Conservation (phyloP, 2,329 filamentous ascomycete genomes). For the Apiospora kogelbergensis region DNA sequence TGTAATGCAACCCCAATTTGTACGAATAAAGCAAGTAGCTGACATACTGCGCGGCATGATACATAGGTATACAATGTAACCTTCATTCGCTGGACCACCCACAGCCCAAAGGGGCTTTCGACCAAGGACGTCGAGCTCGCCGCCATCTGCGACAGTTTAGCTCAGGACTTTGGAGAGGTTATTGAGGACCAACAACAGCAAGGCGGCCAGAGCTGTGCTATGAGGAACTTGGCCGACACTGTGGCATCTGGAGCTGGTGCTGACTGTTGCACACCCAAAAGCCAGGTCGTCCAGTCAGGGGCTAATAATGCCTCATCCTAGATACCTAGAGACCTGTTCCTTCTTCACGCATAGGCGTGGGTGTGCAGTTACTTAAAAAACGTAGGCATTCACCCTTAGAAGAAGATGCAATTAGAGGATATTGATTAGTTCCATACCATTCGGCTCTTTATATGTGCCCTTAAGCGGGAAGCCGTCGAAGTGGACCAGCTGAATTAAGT, state of each 20-base stretch:
- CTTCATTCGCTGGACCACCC: slow-evolving; percentile 73
- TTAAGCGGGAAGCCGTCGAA: no score
- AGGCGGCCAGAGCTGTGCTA: slow-evolving; percentile 27
- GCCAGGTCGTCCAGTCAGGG: not conserved
- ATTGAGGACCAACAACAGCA: slow-evolving; percentile 24
- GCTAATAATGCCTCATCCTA: not conserved
- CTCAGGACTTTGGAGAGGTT: slow-evolving; percentile 56
- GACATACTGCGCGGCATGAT: not conserved
- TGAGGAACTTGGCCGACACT: slow-evolving; percentile 47
- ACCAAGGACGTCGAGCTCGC: slow-evolving; percentile 64
- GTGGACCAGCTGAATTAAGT: no score
- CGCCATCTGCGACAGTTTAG: slow-evolving; percentile 59
- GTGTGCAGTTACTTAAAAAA: no score
- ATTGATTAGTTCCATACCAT: no score
- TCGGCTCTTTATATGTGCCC: no score
- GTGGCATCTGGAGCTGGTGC: slow-evolving; percentile 48
- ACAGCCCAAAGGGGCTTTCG: slow-evolving; percentile 65
- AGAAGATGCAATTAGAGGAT: no score
- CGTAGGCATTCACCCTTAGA: no score
- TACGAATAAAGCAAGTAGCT: not conserved
- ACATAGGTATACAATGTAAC: slow-evolving; percentile 67
- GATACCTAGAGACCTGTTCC: no score
- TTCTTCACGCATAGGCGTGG: no score
- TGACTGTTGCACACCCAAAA: slow-evolving; percentile 55
- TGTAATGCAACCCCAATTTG: not conserved